Evolutionary conservation across 1,139 yeast genomes (phyloP), one percentile per base, ranked within the genome.

Genomic region (Suhomyces coccinellae): DNA sequence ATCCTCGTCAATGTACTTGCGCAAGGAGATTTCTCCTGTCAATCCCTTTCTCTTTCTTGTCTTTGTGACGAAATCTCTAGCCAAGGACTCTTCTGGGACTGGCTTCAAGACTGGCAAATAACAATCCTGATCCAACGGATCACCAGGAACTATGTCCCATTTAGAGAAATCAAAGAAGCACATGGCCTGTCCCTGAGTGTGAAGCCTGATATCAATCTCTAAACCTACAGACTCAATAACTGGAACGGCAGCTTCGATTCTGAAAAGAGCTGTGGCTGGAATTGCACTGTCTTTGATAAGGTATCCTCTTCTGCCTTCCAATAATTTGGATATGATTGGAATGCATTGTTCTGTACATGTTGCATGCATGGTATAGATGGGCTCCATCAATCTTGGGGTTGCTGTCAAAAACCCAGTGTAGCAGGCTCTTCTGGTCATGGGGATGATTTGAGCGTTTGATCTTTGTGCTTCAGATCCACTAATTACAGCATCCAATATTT

Each of bases 201-300:
- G 80, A 16, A 89, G 66, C 50, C 96, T 68, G 30, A 93, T 67
- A 58, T 93, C 99, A 0, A 96, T 82, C 59, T 88, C 97, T 40
- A 95, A 73, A 0, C 99, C 99, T 46, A 85, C 71, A 0, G 97
- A 85, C 54, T 95, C 99, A 43, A 93, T 87, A 0, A 88, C 95
- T 0, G 99, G 99, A 3, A 95, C 65, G 40, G 65, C 66, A 0
- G 95, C 97, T 43, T 69, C 68, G 3, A 89, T 69, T 46, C 71
- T 73, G 57, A 75, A 80, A 29, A 91, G 66, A 6, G 82, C 87
- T 0, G 98, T 85, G 0, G 91, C 97, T 1, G 84, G 82, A 32
- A 93, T 79, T 5, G 89, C 83, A 2, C 56, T 59, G 44, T 78
- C 82, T 1, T 61, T 55, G 12, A 72, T 54, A 0, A 87, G 71